Percentiles rank a stretch among this genome's conserved stretches.
Conservation (phyloP, 495 filamentous ascomycete genomes). For the Penicillium verhagenii region DNA sequence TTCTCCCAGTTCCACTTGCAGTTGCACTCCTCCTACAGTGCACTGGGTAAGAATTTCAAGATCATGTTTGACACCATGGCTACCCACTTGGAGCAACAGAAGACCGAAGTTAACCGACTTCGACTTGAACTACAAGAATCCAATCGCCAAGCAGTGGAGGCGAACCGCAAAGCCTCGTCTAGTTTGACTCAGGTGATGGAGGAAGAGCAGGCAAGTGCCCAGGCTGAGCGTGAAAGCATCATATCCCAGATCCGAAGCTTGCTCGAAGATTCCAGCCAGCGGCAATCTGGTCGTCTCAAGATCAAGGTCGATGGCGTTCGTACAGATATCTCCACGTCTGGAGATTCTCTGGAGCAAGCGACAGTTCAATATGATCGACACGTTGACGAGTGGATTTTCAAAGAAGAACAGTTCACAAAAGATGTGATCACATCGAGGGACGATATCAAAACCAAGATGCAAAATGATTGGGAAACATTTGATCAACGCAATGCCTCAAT, state of each 20-base stretch:
- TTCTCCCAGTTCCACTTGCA: conserved; percentile 77
- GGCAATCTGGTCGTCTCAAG: conserved; percentile 69
- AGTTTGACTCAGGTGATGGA: conserved; percentile 68
- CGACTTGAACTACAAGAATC: conserved; percentile 67
- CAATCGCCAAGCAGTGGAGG: conserved; percentile 60
- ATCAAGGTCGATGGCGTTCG: conserved; percentile 59
- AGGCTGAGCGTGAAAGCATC: conserved; percentile 69
- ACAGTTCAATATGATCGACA: conserved; percentile 63
- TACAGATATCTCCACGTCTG: conserved; percentile 60
- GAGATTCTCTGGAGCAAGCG: conserved; percentile 60
- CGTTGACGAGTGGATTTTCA: conserved; percentile 73
- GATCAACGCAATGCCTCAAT: conserved; percentile 79
- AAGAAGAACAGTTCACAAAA: conserved; percentile 66
- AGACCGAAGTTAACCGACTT: conserved; percentile 69
- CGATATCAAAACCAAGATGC: conserved; percentile 72
- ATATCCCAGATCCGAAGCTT: conserved; percentile 73
- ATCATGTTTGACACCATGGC: conserved; percentile 76
- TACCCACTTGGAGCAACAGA: conserved; percentile 71
- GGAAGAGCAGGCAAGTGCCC: conserved; percentile 72
- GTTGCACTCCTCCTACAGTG: conserved; percentile 81
- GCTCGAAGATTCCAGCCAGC: conserved; percentile 69
- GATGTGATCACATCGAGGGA: conserved; percentile 71
- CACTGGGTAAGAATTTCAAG: conserved; percentile 88
- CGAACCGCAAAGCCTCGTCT: conserved; percentile 63
- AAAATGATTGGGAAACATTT: conserved; percentile 85